These are phyloP conservation scores for Rubroshorea leprosula DNA, from an alignment of 345 rosid species.

Conservation along the genomic window DNA sequence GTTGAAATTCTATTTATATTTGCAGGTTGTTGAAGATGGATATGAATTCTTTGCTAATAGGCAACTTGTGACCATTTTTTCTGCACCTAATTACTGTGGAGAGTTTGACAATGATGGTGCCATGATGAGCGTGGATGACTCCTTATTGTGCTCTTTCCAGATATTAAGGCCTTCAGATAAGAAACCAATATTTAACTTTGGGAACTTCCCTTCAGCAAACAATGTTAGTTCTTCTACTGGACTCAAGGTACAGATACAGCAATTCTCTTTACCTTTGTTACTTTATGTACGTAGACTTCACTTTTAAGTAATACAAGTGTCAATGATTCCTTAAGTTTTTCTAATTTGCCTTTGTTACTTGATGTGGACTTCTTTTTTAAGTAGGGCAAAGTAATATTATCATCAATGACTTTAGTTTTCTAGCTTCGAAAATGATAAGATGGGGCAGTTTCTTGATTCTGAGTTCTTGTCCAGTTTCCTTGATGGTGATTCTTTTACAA, in stretches of 20 bases:
- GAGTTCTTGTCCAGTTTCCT: too few relatives aligned
- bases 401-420: background rate
- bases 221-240: background rate
- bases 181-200: constrained; percentile 44
- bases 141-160: constrained; percentile 69
- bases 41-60: constrained; percentile 70
- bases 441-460: too few relatives aligned
- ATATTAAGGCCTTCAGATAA: constrained; percentile 61
- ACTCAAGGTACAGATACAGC: background rate
- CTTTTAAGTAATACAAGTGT: too few relatives aligned
- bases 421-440: too few relatives aligned
- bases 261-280: too few relatives aligned
- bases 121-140: constrained; percentile 75
- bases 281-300: background rate
- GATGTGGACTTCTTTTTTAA: background rate
- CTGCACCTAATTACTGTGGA: constrained; percentile 69
- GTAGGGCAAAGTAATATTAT: too few relatives aligned
- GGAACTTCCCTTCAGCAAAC: constrained; percentile 15
- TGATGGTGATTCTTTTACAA: too few relatives aligned
- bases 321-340: too few relatives aligned
- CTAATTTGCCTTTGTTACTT: too few relatives aligned
- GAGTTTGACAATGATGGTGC: constrained; percentile 88
- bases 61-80: constrained; percentile 72
- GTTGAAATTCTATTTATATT: background rate
- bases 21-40: constrained; percentile 87